phyloP scores from a whole-genome alignment of 371 early-diverging fungal species.

The Mortierella sp. region DNA sequence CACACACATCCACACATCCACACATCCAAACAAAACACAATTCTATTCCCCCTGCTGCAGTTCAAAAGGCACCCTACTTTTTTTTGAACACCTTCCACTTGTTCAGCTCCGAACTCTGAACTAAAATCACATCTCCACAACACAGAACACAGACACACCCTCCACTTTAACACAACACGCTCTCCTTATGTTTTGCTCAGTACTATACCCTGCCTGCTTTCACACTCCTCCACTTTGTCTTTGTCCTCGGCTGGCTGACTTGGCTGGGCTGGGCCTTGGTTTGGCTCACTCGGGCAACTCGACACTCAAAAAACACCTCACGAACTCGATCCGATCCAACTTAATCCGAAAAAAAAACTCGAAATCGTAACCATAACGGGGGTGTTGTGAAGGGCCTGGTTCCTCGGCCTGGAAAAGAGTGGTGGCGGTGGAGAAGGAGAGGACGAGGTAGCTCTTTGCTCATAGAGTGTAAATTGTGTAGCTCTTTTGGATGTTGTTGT shows the following conservation, averaged over 20 bases:
- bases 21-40: background rate
- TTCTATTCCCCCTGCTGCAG: background rate
- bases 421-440: background rate
- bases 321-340: background rate
- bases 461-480: background rate
- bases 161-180: background rate
- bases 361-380: background rate
- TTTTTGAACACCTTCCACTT: background rate
- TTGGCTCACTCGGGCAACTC: background rate
- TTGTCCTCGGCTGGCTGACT: background rate
- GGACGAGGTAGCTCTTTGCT: background rate
- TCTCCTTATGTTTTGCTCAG: no score
- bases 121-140: background rate
- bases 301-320: no score
- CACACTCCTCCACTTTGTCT: background rate
- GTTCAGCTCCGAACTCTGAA: slow-evolving; percentile 5
- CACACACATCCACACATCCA: background rate
- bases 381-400: background rate
- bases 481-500: background rate
- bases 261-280: background rate
- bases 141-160: background rate
- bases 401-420: no score
- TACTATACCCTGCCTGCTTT: background rate
- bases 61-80: background rate
- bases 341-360: background rate